Evolutionary conservation across 2,329 filamentous ascomycete genomes (phyloP).

Genomic region (Ophiosphaerella narmari): DNA sequence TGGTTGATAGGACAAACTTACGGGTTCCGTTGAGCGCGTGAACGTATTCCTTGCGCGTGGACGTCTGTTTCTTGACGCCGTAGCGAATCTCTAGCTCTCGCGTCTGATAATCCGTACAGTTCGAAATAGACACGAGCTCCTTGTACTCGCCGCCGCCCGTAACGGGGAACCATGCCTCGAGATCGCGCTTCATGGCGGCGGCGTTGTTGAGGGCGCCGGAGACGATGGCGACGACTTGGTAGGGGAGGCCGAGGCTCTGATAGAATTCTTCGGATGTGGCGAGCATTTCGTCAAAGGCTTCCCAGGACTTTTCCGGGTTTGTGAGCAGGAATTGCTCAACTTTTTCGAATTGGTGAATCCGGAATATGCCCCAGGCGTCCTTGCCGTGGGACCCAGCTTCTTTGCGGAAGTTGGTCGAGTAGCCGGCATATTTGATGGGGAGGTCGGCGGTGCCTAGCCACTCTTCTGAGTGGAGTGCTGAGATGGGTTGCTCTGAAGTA

Average conservation of each 20-base stretch:
- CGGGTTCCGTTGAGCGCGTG: constrained; percentile 83
- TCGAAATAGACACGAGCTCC: constrained; percentile 95
- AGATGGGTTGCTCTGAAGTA: constrained; percentile 93
- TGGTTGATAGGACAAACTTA: constrained; percentile 14
- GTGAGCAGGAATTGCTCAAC: constrained; percentile 54
- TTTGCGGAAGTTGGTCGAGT: constrained; percentile 93
- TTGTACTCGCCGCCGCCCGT: constrained; percentile 84
- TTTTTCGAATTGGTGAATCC: constrained; percentile 95
- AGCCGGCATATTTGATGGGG: constrained; percentile 86
- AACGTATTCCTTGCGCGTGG: constrained; percentile 85
- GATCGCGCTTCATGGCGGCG: constrained; percentile 83
- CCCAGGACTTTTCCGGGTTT: constrained; percentile 83
- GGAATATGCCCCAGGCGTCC: constrained; percentile 97
- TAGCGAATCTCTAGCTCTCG: constrained; percentile 91
- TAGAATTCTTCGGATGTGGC: constrained; percentile 91
- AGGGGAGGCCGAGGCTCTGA: constrained; percentile 83
- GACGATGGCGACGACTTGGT: constrained; percentile 91
- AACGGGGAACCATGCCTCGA: constrained; percentile 77
- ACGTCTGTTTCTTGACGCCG: constrained; percentile 78
- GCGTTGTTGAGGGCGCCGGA: constrained; percentile 79
- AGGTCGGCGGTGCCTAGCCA: constrained; percentile 86
- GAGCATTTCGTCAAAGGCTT: constrained; percentile 94
- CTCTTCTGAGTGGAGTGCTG: constrained; percentile 88
- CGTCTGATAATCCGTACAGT: constrained; percentile 98
- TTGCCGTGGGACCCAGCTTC: constrained; percentile 91